Evolutionary conservation across 768 basidiomycete species (phyloP).

Genomic region (Amanita muscaria): DNA sequence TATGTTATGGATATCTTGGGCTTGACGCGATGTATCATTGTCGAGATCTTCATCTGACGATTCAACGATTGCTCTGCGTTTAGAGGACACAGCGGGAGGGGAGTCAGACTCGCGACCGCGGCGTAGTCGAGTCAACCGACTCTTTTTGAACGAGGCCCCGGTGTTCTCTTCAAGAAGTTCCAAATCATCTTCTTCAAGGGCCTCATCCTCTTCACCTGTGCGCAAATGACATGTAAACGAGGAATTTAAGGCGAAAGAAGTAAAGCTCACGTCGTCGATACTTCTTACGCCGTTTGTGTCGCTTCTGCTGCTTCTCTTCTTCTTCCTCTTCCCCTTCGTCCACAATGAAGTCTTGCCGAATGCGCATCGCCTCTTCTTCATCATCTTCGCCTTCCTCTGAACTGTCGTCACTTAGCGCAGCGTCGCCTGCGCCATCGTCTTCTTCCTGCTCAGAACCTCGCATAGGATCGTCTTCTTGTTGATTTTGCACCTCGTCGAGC

Average conservation of each 20-base stretch:
- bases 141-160: conserved; percentile 65
- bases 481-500: conserved; percentile 18
- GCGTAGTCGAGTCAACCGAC: conserved; percentile 58
- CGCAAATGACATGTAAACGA: conserved; percentile 7
- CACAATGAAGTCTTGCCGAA: conserved; percentile 88
- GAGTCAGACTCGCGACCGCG: conserved; percentile 69
- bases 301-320: conserved; percentile 51
- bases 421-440: conserved; percentile 49
- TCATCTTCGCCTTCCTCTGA: conserved; percentile 90
- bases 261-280: conserved; percentile 42
- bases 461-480: conserved; percentile 53
- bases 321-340: conserved; percentile 84
- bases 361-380: conserved; percentile 72
- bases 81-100: conserved; percentile 52
- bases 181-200: conserved; percentile 88
- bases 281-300: conserved; percentile 59
- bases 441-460: conserved; percentile 43
- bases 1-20: conserved; percentile 59
- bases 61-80: conserved; percentile 49
- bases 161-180: conserved; percentile 87
- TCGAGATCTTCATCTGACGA: conserved; percentile 77
- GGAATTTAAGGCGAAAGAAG: conserved; percentile 8
- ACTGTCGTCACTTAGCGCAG: conserved; percentile 66
- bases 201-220: conserved; percentile 49
- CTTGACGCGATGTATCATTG: conserved; percentile 43